phyloP scores from a whole-genome alignment of 2,329 filamentous ascomycete genomes.

The Stemphylium lycopersici region DNA sequence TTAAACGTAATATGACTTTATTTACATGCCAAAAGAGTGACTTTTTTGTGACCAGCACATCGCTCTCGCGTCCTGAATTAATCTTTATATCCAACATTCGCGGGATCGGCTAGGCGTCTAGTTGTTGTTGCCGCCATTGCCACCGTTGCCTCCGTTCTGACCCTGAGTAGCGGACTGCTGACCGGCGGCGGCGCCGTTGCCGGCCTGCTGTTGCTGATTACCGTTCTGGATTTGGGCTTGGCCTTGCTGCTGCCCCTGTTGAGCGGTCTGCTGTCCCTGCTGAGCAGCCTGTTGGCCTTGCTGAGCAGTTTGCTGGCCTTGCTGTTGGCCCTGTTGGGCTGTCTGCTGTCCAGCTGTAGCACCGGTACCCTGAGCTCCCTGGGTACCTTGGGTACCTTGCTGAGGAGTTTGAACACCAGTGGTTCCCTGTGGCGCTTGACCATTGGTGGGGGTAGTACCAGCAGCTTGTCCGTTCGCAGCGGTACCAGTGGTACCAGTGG shows the following conservation, averaged over 20 bases:
- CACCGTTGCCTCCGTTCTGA: too few species aligned
- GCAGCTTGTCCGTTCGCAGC: neutral
- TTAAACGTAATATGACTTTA: neutral
- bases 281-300: slow-evolving; percentile 11
- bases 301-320: slow-evolving; percentile 13
- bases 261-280: neutral
- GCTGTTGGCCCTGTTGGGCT: slow-evolving; percentile 13
- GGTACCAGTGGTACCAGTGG: neutral
- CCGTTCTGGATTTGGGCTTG: neutral
- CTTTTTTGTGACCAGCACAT: slow-evolving; percentile 13
- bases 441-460: neutral
- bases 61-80: neutral
- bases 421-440: neutral
- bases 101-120: neutral
- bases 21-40: slow-evolving; percentile 6
- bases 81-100: neutral
- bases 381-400: neutral
- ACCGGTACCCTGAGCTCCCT: neutral
- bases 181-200: slow-evolving; percentile 3
- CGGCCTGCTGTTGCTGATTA: neutral
- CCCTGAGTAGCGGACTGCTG: neutral
- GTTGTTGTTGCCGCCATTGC: slow-evolving; percentile 1
- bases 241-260: slow-evolving; percentile 14
- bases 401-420: slow-evolving; percentile 3
- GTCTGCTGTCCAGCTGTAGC: slow-evolving; percentile 4